Evolutionary conservation across 2,329 filamentous ascomycete species (phyloP).

Genomic region (Ceratocystis albifundus): DNA sequence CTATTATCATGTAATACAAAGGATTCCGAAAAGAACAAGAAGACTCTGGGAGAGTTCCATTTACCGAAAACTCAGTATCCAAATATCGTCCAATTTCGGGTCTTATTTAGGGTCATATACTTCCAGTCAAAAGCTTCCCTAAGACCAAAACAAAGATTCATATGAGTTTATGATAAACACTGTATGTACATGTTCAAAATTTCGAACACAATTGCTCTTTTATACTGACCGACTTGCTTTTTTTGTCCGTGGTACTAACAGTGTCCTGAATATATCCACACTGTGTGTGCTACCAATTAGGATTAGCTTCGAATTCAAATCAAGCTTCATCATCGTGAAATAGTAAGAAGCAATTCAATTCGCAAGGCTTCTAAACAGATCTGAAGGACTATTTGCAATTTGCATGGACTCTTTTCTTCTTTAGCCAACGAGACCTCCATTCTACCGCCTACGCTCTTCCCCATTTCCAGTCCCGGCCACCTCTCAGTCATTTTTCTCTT

Average conservation of each 20-base stretch:
- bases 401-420: neutral
- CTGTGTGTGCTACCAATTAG: neutral
- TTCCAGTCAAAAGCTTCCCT: too few relatives aligned
- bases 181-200: neutral
- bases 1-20: neutral
- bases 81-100: neutral
- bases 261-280: neutral
- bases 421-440: neutral
- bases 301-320: neutral
- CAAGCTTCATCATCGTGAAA: conserved; percentile 8
- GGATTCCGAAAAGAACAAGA: neutral
- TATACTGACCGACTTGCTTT: neutral
- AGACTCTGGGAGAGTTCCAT: neutral
- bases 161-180: neutral
- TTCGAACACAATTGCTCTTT: neutral
- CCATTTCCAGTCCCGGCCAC: too few relatives aligned
- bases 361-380: neutral
- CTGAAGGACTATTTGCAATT: neutral
- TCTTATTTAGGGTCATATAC: neutral
- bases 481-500: neutral
- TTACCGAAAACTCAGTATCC: neutral
- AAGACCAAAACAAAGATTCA: neutral
- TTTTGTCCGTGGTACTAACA: neutral
- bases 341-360: neutral
- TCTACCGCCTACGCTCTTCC: neutral